A percentile compares a stretch with the other conserved stretches of the same genome.
Evolutionary conservation across 305 asterid species (phyloP).

Genomic region (Rubia balearica): DNA sequence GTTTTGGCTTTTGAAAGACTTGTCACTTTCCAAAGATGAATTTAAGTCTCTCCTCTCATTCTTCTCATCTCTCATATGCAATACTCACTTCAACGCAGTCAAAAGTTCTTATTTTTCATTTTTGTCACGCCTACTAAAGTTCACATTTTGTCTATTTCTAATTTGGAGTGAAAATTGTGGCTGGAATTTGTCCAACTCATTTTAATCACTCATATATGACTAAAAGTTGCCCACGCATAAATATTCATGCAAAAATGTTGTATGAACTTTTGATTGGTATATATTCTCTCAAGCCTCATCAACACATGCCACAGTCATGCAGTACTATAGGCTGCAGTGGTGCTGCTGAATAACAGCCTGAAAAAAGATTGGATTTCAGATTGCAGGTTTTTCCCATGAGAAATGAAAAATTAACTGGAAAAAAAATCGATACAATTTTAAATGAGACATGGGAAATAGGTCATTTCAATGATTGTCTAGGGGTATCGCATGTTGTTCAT

Average conservation of each 20-base stretch:
- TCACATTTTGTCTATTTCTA: too few species aligned
- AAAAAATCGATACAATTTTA: too few species aligned
- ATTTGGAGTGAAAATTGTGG: too few species aligned
- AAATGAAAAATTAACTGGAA: too few species aligned
- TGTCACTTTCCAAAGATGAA: conserved; percentile 4
- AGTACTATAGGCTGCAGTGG: background rate
- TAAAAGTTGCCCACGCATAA: too few species aligned
- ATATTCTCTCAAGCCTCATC: background rate
- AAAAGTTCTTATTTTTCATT: too few species aligned
- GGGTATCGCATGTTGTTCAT: background rate
- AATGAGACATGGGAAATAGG: too few species aligned
- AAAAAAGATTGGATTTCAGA: background rate
- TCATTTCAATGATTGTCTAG: background rate
- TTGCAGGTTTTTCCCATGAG: background rate
- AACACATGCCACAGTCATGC: conserved; percentile 12
- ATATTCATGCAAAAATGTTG: too few species aligned
- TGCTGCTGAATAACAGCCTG: background rate
- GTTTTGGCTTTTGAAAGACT: background rate
- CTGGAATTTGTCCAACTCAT: too few species aligned
- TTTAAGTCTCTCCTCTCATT: background rate
- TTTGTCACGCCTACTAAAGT: too few species aligned
- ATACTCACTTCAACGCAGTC: background rate
- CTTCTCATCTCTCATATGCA: background rate
- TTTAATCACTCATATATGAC: too few species aligned
- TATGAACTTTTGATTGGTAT: too few species aligned